Evolutionary conservation across 192 early-diverging fungal species (phyloP), one percentile per base, ranked within the genome.

Genomic region (Phlyctochytrium arcticum): DNA sequence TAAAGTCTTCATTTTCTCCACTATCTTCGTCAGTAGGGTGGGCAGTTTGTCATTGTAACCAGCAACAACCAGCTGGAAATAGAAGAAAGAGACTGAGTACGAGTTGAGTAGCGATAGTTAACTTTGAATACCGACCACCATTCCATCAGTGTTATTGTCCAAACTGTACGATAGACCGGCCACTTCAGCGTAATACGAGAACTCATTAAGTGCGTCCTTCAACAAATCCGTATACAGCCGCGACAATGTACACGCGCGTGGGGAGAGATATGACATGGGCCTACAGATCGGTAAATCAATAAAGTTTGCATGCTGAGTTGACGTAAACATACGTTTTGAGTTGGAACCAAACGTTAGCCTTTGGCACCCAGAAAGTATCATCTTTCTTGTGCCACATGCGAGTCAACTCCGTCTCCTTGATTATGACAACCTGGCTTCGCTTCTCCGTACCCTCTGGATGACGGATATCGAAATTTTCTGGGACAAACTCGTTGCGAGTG

Each of bases 321-420:
- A 19, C 2, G 21, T 44, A 44, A n/a, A n/a, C 39, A 2, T 31
- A 51, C 48, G 68, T 70, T 53, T 67, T 73, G 21, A 85, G 42
- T 46, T 79, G 71, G 42, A 97, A 82, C 57, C 80, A 87, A 48
- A 91, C 74, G 59, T 88, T 86, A 54, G 89, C 90, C 60, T 94
- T 91, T 33, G 96, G 96, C 19, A 94, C 82, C 80, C 85, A 89
- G 62, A 93, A 98, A 2, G 81, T 89, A 70, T 96, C 92, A 75
- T 98, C 96, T 60, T 90, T 90, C 71, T 96, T 95, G 71, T 92
- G 85, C 96, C 96, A 98, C 68, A 97, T 67, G 35, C 93, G 85
- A 24, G 81, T 49, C 3, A 72, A 34, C 0, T 74, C 61, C 8
- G 78, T 75, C n/a, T 92, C 84, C 46, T 63, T 68, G 46, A 92